Evolutionary conservation across 2,329 filamentous ascomycete species (phyloP), one percentile per base, ranked within the genome.

Genomic region (Delphinella strobiligena): DNA sequence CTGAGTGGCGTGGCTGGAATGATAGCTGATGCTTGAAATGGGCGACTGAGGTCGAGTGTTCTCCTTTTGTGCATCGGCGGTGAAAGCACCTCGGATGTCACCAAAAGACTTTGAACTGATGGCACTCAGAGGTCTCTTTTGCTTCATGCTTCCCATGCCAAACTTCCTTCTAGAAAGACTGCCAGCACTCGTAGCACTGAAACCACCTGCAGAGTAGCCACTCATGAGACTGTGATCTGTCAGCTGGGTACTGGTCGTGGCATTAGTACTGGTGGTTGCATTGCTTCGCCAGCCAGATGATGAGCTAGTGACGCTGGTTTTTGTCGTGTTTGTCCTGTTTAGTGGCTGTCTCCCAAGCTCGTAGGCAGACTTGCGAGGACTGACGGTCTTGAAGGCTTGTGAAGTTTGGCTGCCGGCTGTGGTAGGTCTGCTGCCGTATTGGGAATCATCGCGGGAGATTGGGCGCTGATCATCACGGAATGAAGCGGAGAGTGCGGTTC

Each of bases 141-240:
- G 46, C 15, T 48, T 49, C 31, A 54, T 52, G 40, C 54, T 69
- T 61, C 53, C 60, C 38, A 68, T 36, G 52, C 69, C 55, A 60
- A 65, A 56, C 48, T 80, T 81, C 53, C 83, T 82, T 45, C 88
- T 77, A 19, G 87, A 88, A 47, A 93, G 76, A 61, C 89, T 96
- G 39, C 88, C 91, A 12, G 91, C 91, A 61, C 91, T 96, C 12
- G 91, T 96, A 37, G 87, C 84, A 58, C 89, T 96, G 61, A 95
- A 86, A 10, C 75, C 89, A 37, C 88, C 80, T 1, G 91, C 91
- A 38, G 91, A 96, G 38, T 76, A 72, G 3, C 89, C 91, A 58
- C 89, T 96, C 89, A 95, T 95, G 32, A 98, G 61, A 52, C 85
- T 96, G 51, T 81, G 77, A 50, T 80, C 78, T 12, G 86, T 95